Evolutionary conservation across 176 grass and related monocot species (phyloP).

Genomic region (Oryza coarctata): DNA sequence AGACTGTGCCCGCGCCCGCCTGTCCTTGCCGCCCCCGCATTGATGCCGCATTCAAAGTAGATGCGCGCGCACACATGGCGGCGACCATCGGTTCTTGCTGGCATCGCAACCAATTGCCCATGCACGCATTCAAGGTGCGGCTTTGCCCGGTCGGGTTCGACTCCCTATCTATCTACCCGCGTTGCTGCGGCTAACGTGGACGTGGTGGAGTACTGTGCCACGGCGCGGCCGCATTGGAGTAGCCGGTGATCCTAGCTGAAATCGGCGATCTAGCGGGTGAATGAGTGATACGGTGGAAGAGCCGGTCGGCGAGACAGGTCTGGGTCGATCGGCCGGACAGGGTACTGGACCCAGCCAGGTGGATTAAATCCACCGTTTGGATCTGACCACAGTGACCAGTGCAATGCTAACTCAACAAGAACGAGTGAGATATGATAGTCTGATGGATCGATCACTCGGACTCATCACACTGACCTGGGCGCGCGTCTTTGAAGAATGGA

Average conservation of each 20-base stretch:
- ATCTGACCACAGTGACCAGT: background rate
- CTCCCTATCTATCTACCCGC: too few relatives aligned
- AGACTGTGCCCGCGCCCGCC: background rate
- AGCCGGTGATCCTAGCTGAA: background rate
- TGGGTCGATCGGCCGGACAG: background rate
- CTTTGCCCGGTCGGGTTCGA: background rate
- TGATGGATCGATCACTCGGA: too few relatives aligned
- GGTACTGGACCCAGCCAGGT: slow-evolving; percentile 5
- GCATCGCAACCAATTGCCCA: background rate
- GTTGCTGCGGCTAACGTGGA: background rate
- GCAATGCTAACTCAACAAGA: background rate
- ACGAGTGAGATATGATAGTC: too few relatives aligned
- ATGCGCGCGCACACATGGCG: slow-evolving; percentile 6
- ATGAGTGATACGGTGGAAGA: background rate
- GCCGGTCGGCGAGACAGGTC: background rate
- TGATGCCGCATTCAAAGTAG: slow-evolving; percentile 49
- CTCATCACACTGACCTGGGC: too few relatives aligned
- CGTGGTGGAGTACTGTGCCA: background rate
- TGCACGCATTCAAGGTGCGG: background rate
- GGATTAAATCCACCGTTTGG: background rate
- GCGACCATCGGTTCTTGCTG: background rate
- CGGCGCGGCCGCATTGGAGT: background rate
- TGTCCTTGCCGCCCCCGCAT: slow-evolving; percentile 24
- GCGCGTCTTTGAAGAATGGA: too few relatives aligned
- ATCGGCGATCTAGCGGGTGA: background rate